Evolutionary conservation across 768 basidiomycete species (phyloP), one percentile per base, ranked within the genome.

Genomic region (Boletellus ananas): DNA sequence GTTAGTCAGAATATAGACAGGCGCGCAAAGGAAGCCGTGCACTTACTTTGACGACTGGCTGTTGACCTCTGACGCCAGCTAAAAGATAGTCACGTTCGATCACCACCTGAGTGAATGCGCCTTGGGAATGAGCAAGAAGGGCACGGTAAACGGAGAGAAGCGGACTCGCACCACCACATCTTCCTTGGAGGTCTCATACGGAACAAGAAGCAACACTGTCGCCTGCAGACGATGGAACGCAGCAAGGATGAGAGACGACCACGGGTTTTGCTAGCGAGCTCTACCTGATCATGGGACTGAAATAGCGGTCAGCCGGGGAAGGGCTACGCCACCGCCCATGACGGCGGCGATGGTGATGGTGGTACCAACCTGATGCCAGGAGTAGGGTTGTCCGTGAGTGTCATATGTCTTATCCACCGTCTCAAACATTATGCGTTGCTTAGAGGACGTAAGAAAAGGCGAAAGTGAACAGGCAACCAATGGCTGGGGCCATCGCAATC

Each of bases 281-380:
- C 65, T 53, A 68, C 89, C 81, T 91, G 89, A 77, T 91, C 89
- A 78, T 91, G 89, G 55, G 89, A 90, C 89, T 91, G 56, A 31
- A 41, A 51, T 41, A 43, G 14, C 29, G 9, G 53, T 60, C 54
- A 65, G 59, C 52, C 48, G 18, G 10, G 39, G 20, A 50, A 51
- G 27, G 34, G 36, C 42, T 49, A 40, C 52, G 60, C 61, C 58
- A 52, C 53, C 63, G 43, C 35, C 43, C 14, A 8, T 33, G 53
- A 56, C 1, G 38, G 39, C 40, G 25, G 34, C n/a, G n/a, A 23
- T 16, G 17, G 21, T 46, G 21, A 31, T 23, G 6, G 40, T 20
- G 6, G 51, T 44, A 66, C 78, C 54, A 61, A 89, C 89, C 80
- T 91, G 89, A 68, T 91, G 90, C 89, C 89, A 91, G 56, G 89